Percentiles rank a stretch among this genome's conserved stretches.
Evolutionary conservation across 2,329 filamentous ascomycete genomes (phyloP).

Genomic region (Beauveria sp.): DNA sequence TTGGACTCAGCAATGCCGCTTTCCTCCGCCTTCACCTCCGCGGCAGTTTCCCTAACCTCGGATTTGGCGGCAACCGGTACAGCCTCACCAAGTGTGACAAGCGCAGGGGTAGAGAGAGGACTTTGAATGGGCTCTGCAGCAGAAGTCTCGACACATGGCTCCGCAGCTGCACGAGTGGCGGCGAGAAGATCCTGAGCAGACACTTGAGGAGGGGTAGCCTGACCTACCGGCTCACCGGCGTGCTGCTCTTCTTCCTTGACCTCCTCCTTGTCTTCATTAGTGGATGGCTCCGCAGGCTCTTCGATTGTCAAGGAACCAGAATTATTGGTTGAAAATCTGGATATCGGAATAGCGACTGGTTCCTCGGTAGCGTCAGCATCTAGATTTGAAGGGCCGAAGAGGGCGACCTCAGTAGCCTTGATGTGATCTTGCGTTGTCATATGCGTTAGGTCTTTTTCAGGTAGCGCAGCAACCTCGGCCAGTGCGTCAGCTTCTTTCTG

Average conservation of each 20-base stretch:
- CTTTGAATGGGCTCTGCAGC: conserved; percentile 1
- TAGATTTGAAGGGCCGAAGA: conserved; percentile 12
- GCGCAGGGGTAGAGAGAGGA: conserved; percentile 5
- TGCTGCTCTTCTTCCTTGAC: not conserved
- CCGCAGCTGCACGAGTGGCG: conserved; percentile 15
- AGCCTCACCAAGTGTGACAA: conserved; percentile 7
- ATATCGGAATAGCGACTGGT: conserved; percentile 25
- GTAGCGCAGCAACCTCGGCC: not conserved
- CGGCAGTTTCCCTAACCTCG: not conserved
- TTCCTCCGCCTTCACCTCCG: not conserved
- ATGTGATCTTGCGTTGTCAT: conserved; percentile 5
- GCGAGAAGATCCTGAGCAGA: conserved; percentile 22
- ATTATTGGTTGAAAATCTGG: conserved; percentile 33
- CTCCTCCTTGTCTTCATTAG: not conserved
- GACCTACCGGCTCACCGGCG: not conserved
- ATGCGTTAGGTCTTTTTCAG: not conserved
- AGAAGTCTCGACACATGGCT: conserved; percentile 12
- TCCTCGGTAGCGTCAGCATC: not conserved
- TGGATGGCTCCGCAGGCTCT: not conserved
- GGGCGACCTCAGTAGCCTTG: conserved; percentile 15
- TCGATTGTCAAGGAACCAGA: not conserved
- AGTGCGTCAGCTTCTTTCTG: conserved; percentile 13
- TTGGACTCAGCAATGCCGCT: not conserved
- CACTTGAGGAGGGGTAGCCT: conserved; percentile 8
- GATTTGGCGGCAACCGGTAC: not conserved